Conservation (phyloP, 352 stramenopile species). For the Phytophthora nicotianae region DNA sequence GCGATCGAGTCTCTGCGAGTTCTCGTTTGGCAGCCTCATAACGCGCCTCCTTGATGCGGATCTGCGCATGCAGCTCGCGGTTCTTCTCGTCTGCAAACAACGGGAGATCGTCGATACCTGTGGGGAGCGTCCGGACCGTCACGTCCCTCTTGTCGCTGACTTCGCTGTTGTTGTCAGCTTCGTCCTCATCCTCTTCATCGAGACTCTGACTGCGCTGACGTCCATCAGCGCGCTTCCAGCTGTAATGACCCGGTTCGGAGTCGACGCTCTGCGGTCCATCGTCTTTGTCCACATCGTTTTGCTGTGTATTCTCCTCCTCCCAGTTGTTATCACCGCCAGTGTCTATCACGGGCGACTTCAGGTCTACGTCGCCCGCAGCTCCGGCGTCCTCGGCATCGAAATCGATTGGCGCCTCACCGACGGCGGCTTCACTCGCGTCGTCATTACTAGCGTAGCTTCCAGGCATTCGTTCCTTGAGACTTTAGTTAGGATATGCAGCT, state of each 20-base stretch:
- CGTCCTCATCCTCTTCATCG: conserved; percentile 43
- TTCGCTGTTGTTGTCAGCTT: conserved; percentile 39
- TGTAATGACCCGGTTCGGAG: conserved; percentile 44
- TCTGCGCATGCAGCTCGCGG: conserved; percentile 81
- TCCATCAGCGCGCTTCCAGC: conserved; percentile 69
- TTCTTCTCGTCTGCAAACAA: conserved; percentile 90
- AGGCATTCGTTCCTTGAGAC: conserved; percentile 18
- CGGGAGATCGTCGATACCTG: conserved; percentile 88
- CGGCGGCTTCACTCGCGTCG: conserved; percentile 4
- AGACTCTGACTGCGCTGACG: conserved; percentile 33
- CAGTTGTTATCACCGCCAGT: conserved; percentile 24
- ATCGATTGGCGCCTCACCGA: conserved; percentile 15
- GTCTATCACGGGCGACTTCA: conserved; percentile 31
- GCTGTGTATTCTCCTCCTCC: conserved; percentile 15
- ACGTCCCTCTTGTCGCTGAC: conserved; percentile 22
- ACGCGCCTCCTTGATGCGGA: conserved; percentile 76
- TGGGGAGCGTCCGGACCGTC: conserved; percentile 50
- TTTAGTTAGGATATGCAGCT: neutral
- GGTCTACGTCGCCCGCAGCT: conserved; percentile 2
- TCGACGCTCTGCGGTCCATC: conserved; percentile 25
- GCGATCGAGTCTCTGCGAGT: conserved; percentile 83
- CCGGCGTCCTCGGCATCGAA: conserved; percentile 7
- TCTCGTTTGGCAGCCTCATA: conserved; percentile 70
- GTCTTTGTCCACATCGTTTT: conserved; percentile 26
- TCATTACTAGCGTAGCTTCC: conserved; percentile 5